Evolutionary conservation across 306 rosid genomes (phyloP).

Genomic region (Canavalia ensiformis): DNA sequence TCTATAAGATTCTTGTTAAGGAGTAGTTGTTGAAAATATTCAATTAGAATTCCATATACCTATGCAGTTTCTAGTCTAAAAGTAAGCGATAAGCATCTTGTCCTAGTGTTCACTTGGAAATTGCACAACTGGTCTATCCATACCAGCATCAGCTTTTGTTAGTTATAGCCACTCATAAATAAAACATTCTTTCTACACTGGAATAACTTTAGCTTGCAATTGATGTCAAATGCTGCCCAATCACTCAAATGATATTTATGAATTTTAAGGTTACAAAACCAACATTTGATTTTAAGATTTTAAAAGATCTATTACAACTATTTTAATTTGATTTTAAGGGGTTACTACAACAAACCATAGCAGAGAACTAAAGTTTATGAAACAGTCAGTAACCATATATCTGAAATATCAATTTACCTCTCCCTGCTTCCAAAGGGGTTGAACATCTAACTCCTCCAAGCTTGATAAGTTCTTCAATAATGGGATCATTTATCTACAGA

Average conservation of each 20-base stretch:
- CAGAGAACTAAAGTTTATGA: conserved; percentile 40
- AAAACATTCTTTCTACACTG: conserved; percentile 11
- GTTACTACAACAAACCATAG: conserved; percentile 36
- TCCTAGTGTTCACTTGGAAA: conserved; percentile 3
- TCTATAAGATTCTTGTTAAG: conserved; percentile 24
- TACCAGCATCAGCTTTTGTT: conserved; percentile 23
- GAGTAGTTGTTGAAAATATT: background rate
- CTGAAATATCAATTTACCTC: conserved; percentile 62
- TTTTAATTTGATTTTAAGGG: conserved; percentile 19
- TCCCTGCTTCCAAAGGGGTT: conserved; percentile 72
- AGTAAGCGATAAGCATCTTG: conserved; percentile 10
- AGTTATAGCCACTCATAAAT: conserved; percentile 13
- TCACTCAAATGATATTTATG: conserved; percentile 7
- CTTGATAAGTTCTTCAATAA: conserved; percentile 59
- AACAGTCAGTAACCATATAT: conserved; percentile 31
- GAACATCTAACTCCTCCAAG: conserved; percentile 79
- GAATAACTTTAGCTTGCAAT: background rate
- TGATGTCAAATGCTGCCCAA: conserved; percentile 15
- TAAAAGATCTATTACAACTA: conserved; percentile 22
- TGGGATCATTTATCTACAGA: conserved; percentile 63
- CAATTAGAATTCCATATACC: conserved; percentile 18
- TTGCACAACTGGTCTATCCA: background rate
- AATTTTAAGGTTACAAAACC: conserved; percentile 17
- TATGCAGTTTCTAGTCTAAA: conserved; percentile 8
- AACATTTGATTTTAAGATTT: conserved; percentile 28